Conservation (phyloP, 2,329 filamentous ascomycete genomes). For the Epicoccum sorghinum region DNA sequence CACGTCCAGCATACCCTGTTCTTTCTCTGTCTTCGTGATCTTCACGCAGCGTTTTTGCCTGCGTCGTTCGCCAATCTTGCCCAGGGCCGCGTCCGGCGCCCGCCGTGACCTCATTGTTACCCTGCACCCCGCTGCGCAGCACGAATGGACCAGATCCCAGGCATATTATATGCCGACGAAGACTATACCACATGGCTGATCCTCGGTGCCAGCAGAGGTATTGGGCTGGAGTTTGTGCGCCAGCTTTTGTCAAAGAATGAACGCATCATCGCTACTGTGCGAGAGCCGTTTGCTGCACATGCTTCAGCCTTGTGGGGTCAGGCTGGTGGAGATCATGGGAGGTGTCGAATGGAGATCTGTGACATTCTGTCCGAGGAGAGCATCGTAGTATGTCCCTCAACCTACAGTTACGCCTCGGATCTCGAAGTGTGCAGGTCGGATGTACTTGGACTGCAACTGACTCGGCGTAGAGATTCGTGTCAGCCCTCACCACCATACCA, state of each 20-base stretch:
- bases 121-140: slow-evolving; percentile 17
- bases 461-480: slow-evolving; percentile 50
- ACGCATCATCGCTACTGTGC: slow-evolving; percentile 59
- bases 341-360: slow-evolving; percentile 57
- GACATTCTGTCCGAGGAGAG: slow-evolving; percentile 61
- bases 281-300: slow-evolving; percentile 50
- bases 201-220: slow-evolving; percentile 55
- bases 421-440: background rate
- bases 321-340: slow-evolving; percentile 52
- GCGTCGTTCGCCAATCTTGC: slow-evolving; percentile 3
- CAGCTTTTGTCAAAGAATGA: slow-evolving; percentile 56
- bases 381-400: slow-evolving; percentile 48
- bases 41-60: slow-evolving; percentile 1
- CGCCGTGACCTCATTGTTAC: slow-evolving; percentile 14
- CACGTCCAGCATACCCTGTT: slow-evolving; percentile 7
- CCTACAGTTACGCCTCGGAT: background rate
- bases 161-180: slow-evolving; percentile 50
- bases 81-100: slow-evolving; percentile 1
- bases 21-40: slow-evolving; percentile 2
- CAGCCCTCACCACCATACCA: slow-evolving; percentile 47
- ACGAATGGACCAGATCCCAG: slow-evolving; percentile 52
- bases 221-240: slow-evolving; percentile 60
- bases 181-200: slow-evolving; percentile 55
- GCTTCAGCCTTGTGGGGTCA: slow-evolving; percentile 51
- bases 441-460: slow-evolving; percentile 4